Base-by-base conservation (phyloP, 1,284 basidiomycete species). In the Fomitopsis betulina region DNA sequence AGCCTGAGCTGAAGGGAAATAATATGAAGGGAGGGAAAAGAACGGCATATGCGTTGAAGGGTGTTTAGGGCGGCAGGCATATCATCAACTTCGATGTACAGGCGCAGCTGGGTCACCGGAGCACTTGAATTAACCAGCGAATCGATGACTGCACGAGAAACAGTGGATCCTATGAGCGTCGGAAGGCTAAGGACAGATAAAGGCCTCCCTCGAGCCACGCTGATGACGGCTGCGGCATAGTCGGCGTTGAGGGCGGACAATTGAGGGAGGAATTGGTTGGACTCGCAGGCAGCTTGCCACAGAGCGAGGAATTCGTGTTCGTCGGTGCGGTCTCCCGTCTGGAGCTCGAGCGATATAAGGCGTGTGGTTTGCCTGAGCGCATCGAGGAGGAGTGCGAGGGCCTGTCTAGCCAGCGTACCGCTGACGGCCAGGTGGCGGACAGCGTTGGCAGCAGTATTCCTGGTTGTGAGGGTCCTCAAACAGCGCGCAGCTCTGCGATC, bases 351-450 rank as follows among this genome's bases (percentile, higher is more conserved):
- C 5, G 66, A 68, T 13, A 63, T 55, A 3, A 68, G 58, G 1
- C 58, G 57, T 17, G 54, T 61, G 10, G 63, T 61, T 32, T 45
- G 60, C 8, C 43, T 54, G 43, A 68, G 55, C 13, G 62, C 55
- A 10, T 55, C 51, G n/a, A 62, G 42, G 25, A 66, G 58, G 17
- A 66, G 54, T 13, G 51, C 35, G n/a, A 57, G 56, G 12, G 62
- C 54, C 4, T 61, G 60, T n/a, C 39, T 33, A 17, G 54, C 43
- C 5, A 60, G 56, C 33, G 58, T 42, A 12, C 63, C 63, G 17
- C 50, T 54, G 12, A 68, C 27, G 13, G 54, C 49, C 15, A 68
- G 58, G 35, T 68, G 66, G 30, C 61, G 65, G 45, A 65, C 54
- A 33, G 59, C 50, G 33, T 60, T 60, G 10, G 66, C 64, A 19